Evolutionary conservation across 2,329 filamentous ascomycete species (phyloP).

Genomic region (Colletotrichum godetiae): DNA sequence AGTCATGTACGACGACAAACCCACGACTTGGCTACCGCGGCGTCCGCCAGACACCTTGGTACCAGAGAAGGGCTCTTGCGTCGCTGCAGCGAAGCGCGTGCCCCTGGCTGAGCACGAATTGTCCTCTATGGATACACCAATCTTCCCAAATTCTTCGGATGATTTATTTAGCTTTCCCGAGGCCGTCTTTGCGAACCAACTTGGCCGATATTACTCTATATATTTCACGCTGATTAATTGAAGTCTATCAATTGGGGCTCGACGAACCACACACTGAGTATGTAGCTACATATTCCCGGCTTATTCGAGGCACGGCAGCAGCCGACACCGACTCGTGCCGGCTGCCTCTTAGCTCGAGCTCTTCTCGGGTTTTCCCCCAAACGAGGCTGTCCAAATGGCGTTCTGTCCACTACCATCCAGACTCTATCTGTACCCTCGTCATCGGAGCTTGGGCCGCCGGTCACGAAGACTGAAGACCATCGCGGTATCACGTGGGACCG

Average conservation of each 20-base stretch:
- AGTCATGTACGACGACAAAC: slow-evolving; percentile 15
- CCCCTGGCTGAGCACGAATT: not conserved
- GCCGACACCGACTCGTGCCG: not conserved
- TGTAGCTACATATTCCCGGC: not conserved
- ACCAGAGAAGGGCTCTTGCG: not conserved
- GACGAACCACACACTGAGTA: not conserved
- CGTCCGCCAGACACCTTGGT: not conserved
- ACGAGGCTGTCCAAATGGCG: not conserved
- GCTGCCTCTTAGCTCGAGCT: not conserved
- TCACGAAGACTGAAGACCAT: not conserved
- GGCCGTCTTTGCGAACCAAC: not conserved
- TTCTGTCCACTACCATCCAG: not conserved
- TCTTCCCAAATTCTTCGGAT: not conserved
- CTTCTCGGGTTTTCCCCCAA: not conserved
- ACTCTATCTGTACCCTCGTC: not conserved
- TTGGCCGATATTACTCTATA: not conserved
- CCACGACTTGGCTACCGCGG: not conserved
- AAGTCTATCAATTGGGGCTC: slow-evolving; percentile 24
- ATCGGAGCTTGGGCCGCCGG: too few species aligned
- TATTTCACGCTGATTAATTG: not conserved
- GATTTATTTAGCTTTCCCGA: not conserved
- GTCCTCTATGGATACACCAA: not conserved
- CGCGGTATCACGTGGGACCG: not conserved
- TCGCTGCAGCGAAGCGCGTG: not conserved
- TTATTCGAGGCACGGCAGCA: not conserved